Base-by-base conservation (phyloP, 2,329 filamentous ascomycete genomes). In the Penicillium nordicum region DNA sequence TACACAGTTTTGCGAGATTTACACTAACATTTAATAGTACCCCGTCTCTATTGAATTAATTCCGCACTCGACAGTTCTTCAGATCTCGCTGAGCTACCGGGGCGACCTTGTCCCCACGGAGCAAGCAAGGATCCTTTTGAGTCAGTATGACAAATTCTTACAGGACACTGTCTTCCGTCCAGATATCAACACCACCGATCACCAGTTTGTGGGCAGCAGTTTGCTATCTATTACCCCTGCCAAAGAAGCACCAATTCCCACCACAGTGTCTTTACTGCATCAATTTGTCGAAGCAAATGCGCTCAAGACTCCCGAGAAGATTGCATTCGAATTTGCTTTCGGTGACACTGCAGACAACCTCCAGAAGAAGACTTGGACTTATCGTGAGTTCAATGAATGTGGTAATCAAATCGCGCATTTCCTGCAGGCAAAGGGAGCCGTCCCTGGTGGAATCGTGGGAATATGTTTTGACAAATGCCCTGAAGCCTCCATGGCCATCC, bases 391-490 rank as follows among this genome's bases (percentile, higher is more conserved):
- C 0, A 76, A 96, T 63, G 68, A 79, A 0, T 82, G 87, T 62
- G 89, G 88, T 0, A 92, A 95, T 65, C 82, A 80, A 60, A 81
- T 95, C 16, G 89, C 90, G 0, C 80, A 87, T 51, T 69, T 92
- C 12, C 76, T 96, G 1, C 68, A 77, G 1, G 63, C 71, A 0
- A 71, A 78, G 21, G 80, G 79, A 2, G 73, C 84, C 0, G 59
- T 69, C 0, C 77, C 82, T 0, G 87, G 89, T 0, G 77, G 76
- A 27, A 84, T 92, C 5, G 79, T 96, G 23, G 90, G 85, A 0
- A 81, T 93, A 9, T 91, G 88, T 67, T 95, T 95, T 66, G 85
- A 91, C 54, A 96, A 96, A 69, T 92, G 88, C 58, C 87, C 91
- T 0, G 88, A 93, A 67, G 91, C 90, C 0, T 92, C 90, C 37